Evolutionary conservation across 2,329 filamentous ascomycete species (phyloP).

Genomic region (Cercospora sesami): DNA sequence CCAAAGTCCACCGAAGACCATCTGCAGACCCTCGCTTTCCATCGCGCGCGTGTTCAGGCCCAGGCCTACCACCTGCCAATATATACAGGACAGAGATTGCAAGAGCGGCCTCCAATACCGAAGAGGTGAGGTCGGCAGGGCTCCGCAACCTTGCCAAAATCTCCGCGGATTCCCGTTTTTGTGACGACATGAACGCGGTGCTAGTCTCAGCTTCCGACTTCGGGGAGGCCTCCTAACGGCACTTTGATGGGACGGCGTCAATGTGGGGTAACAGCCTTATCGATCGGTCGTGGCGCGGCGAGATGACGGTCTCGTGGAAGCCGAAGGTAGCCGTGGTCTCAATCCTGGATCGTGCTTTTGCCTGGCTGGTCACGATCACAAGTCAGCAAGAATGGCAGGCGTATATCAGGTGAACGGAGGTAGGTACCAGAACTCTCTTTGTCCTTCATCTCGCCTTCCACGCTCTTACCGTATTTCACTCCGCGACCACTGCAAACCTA

Average conservation of each 20-base stretch:
- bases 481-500: neutral
- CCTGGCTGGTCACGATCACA: slow-evolving; percentile 2
- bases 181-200: neutral
- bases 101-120: neutral
- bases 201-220: neutral
- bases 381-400: slow-evolving; percentile 3
- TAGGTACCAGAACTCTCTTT: slow-evolving; percentile 12
- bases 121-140: slow-evolving; percentile 8
- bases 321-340: slow-evolving; percentile 11
- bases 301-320: neutral
- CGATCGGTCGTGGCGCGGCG: neutral
- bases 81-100: neutral
- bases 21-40: neutral
- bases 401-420: slow-evolving; percentile 1
- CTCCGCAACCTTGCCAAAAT: neutral
- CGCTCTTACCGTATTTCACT: neutral
- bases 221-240: neutral
- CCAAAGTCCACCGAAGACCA: neutral
- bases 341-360: slow-evolving; percentile 9
- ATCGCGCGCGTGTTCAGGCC: neutral
- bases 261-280: neutral
- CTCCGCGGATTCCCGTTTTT: slow-evolving; percentile 4
- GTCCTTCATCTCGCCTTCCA: slow-evolving; percentile 7
- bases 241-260: slow-evolving; percentile 12
- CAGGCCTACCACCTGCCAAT: neutral